Evolutionary conservation across 2,329 filamentous ascomycete species (phyloP).

Genomic region (Aspergillus japonicus): DNA sequence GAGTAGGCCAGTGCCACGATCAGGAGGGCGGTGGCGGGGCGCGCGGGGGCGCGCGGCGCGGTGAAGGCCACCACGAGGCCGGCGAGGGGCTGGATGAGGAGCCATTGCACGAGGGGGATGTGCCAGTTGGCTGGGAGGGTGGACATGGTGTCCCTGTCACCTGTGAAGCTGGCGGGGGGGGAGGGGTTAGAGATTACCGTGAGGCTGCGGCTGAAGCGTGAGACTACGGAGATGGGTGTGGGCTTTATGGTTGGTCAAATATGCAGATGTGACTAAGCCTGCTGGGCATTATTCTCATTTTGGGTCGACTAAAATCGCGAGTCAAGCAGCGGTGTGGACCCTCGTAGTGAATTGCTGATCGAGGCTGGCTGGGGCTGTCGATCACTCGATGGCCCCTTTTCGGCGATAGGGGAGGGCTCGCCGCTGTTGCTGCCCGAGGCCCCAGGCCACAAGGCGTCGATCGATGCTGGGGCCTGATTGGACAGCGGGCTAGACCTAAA

Average conservation of each 20-base stretch:
- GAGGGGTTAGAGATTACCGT: background rate
- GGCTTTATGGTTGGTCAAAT: background rate
- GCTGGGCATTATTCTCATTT: background rate
- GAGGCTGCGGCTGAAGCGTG: background rate
- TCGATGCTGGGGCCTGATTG: no score
- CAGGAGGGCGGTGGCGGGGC: constrained; percentile 4
- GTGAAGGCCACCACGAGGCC: constrained; percentile 14
- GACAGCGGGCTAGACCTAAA: no score
- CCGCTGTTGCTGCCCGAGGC: background rate
- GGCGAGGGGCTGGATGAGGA: constrained; percentile 16
- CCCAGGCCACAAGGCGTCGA: no score
- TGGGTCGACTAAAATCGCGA: background rate
- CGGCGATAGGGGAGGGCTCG: background rate
- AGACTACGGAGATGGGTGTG: background rate
- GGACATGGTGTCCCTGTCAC: background rate
- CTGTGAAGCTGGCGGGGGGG: background rate
- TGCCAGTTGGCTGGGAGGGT: background rate
- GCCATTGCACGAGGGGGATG: constrained; percentile 13
- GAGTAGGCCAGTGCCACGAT: constrained; percentile 14
- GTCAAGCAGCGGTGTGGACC: background rate
- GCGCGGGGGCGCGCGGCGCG: constrained; percentile 5
- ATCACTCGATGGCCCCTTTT: background rate
- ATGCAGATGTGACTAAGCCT: background rate
- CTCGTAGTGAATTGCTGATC: background rate
- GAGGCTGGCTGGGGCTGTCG: background rate